Conservation (phyloP, 192 early-diverging fungal species). For the Mortierella alpina region DNA sequence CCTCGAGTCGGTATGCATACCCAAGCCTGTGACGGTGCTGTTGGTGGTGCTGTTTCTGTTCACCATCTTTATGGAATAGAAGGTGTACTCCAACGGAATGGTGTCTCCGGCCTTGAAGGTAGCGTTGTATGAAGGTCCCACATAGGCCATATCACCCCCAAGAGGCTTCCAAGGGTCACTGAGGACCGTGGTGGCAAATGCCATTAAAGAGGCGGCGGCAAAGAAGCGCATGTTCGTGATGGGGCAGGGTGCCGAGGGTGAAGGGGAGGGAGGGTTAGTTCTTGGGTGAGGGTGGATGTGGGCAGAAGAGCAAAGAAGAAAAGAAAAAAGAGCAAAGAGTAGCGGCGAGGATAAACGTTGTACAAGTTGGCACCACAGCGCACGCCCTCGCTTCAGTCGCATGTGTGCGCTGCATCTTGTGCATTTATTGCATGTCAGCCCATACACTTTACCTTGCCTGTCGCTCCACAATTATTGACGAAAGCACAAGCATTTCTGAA, state of each 20-base stretch:
- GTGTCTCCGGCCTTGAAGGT: conserved; percentile 52
- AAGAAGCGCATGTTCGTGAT: conserved; percentile 35
- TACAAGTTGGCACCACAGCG: neutral
- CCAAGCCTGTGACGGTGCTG: neutral
- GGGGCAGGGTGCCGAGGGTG: neutral
- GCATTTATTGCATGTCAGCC: conserved; percentile 8
- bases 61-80: conserved; percentile 27
- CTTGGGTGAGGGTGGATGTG: conserved; percentile 23
- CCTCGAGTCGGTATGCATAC: neutral
- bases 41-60: conserved; percentile 16
- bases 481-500: neutral
- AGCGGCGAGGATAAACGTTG: neutral
- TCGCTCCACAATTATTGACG: neutral
- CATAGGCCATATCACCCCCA: conserved; percentile 37
- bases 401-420: neutral
- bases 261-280: neutral
- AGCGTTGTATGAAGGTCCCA: conserved; percentile 36
- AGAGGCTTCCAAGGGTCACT: conserved; percentile 32
- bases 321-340: conserved; percentile 9
- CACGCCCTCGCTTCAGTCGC: neutral
- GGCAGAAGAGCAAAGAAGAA: conserved; percentile 48
- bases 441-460: neutral
- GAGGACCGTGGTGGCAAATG: conserved; percentile 26
- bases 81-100: conserved; percentile 46
- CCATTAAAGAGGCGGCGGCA: conserved; percentile 17